Evolutionary conservation across 2,329 filamentous ascomycete species (phyloP).

Genomic region (Chaetomium globosum): DNA sequence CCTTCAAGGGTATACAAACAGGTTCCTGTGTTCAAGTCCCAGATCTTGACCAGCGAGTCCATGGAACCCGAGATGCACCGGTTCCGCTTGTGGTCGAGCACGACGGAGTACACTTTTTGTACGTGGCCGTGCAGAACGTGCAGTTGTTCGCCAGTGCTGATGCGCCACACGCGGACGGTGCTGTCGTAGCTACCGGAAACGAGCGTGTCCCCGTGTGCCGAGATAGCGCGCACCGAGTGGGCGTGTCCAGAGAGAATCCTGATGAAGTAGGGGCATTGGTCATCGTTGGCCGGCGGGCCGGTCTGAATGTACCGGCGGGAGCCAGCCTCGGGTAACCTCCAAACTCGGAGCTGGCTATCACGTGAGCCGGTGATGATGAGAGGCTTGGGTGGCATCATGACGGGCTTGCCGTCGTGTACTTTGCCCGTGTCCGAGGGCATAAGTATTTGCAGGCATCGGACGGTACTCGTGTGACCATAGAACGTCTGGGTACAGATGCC

Average conservation of each 20-base stretch:
- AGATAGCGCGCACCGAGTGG: constrained; percentile 94
- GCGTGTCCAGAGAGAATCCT: constrained; percentile 82
- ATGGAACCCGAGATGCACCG: constrained; percentile 97
- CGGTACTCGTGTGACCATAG: constrained; percentile 95
- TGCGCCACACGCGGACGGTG: constrained; percentile 94
- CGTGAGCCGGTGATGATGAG: constrained; percentile 96
- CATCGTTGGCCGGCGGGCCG: constrained; percentile 70
- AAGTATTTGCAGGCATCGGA: constrained; percentile 91
- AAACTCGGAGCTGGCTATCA: constrained; percentile 90
- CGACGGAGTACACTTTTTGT: constrained; percentile 96
- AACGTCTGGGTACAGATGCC: constrained; percentile 94
- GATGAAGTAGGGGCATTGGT: constrained; percentile 93
- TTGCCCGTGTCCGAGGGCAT: constrained; percentile 79
- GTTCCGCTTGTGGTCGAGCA: constrained; percentile 86
- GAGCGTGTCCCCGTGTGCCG: constrained; percentile 91
- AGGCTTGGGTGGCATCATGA: constrained; percentile 92
- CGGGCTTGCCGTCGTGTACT: constrained; percentile 68
- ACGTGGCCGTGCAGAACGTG: constrained; percentile 84
- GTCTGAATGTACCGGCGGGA: constrained; percentile 79
- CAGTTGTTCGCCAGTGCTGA: constrained; percentile 87
- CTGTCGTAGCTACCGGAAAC: constrained; percentile 97
- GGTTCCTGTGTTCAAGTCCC: constrained; percentile 85
- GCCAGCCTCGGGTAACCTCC: constrained; percentile 82
- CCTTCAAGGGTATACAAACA: constrained; percentile 90
- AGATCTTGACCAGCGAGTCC: constrained; percentile 97